These are phyloP conservation scores for Fusarium proliferatum DNA, from an alignment of 2,329 filamentous ascomycete species.

Conservation along the genomic window DNA sequence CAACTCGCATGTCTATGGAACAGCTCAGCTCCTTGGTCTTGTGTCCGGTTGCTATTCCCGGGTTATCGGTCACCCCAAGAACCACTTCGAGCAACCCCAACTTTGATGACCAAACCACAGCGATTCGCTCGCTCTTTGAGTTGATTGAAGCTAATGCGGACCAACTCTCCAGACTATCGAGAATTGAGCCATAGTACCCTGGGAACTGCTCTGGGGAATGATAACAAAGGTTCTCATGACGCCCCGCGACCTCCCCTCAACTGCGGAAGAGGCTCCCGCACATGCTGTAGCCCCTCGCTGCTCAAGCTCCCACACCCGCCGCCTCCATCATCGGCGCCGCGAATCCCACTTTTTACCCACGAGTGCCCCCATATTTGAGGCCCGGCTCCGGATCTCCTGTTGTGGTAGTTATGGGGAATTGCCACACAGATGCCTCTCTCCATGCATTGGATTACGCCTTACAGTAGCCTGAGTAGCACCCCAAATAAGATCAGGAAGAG, in stretches of 20 bases:
- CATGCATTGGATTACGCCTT: not conserved
- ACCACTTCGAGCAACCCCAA: slow-evolving; percentile 14
- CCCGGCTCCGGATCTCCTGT: slow-evolving; percentile 41
- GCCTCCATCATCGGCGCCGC: slow-evolving; percentile 28
- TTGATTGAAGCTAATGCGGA: slow-evolving; percentile 20
- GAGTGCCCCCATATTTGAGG: slow-evolving; percentile 34
- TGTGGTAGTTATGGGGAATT: not conserved
- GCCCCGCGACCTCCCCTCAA: not conserved
- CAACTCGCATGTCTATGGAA: slow-evolving; percentile 14
- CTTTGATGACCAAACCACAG: slow-evolving; percentile 18
- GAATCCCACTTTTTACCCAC: slow-evolving; percentile 27
- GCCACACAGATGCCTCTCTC: not conserved
- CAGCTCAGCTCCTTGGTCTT: slow-evolving; percentile 7
- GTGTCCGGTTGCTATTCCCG: slow-evolving; percentile 25
- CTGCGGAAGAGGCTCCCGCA: slow-evolving; percentile 14
- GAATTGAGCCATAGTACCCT: slow-evolving; percentile 20
- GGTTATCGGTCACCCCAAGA: slow-evolving; percentile 12
- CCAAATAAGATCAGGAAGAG: not conserved
- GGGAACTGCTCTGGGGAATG: slow-evolving; percentile 11
- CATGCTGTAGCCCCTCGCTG: not conserved
- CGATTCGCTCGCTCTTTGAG: slow-evolving; percentile 26
- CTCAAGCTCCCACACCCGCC: slow-evolving; percentile 15
- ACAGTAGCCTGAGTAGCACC: not conserved
- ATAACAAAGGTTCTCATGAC: slow-evolving; percentile 19
- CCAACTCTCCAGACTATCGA: slow-evolving; percentile 16